phyloP scores from a whole-genome alignment of 1,284 basidiomycete genomes.

The Omphalotus olearius region DNA sequence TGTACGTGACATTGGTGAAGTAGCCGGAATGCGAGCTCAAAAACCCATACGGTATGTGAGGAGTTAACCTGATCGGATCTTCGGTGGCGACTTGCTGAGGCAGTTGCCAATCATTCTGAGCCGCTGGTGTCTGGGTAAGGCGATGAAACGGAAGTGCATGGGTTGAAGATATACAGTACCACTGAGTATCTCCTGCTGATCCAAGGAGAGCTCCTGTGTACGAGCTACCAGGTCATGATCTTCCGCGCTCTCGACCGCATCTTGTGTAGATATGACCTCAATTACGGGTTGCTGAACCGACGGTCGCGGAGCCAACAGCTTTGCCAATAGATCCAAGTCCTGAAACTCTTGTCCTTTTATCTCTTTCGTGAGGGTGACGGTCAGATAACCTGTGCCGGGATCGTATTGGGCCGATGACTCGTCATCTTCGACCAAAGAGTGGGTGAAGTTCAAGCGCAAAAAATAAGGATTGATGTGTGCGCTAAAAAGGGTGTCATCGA shows the following conservation, averaged over 20 bases:
- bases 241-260: slow-evolving; percentile 19
- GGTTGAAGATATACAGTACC: slow-evolving; percentile 33
- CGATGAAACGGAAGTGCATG: neutral
- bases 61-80: slow-evolving; percentile 34
- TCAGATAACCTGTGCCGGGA: slow-evolving; percentile 65
- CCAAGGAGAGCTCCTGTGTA: slow-evolving; percentile 40
- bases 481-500: slow-evolving; percentile 67
- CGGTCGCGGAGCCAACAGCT: slow-evolving; percentile 64
- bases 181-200: slow-evolving; percentile 54
- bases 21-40: slow-evolving; percentile 68
- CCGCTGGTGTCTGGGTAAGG: slow-evolving; percentile 41
- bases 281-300: slow-evolving; percentile 44
- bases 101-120: slow-evolving; percentile 72
- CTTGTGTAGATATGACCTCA: slow-evolving; percentile 54
- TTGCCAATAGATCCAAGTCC: slow-evolving; percentile 73
- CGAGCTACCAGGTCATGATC: slow-evolving; percentile 40
- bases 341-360: slow-evolving; percentile 60
- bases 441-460: slow-evolving; percentile 69
- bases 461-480: slow-evolving; percentile 80
- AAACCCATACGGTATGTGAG: slow-evolving; percentile 64
- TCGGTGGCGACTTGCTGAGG: slow-evolving; percentile 53
- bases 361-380: slow-evolving; percentile 65
- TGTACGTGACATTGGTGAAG: slow-evolving; percentile 63
- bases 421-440: slow-evolving; percentile 64
- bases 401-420: slow-evolving; percentile 68